Evolutionary conservation across 768 basidiomycete species (phyloP).

Genomic region (Hygrocybe coccinea): DNA sequence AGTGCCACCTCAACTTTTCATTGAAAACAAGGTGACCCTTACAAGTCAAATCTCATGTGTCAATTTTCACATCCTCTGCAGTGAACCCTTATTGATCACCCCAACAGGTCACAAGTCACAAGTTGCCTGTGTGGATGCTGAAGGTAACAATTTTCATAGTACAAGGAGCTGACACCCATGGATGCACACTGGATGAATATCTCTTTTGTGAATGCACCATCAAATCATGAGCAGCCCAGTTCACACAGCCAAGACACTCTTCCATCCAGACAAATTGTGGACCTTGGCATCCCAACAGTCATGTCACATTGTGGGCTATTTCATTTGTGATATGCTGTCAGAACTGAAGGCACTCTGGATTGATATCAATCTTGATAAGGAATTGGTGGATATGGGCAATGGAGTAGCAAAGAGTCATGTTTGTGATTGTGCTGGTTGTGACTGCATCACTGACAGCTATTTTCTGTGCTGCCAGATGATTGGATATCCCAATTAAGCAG

Average conservation of each 20-base stretch:
- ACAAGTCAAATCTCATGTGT: no score
- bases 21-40: no score
- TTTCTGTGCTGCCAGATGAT: conserved; percentile 57
- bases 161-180: no score
- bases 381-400: conserved; percentile 87
- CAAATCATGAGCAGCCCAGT: conserved; percentile 95
- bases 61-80: no score
- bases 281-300: conserved; percentile 99
- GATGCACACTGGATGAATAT: no score
- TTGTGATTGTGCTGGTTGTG: conserved; percentile 78
- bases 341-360: conserved; percentile 79
- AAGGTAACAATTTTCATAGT: no score
- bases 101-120: no score
- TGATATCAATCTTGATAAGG: conserved; percentile 85
- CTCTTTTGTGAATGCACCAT: conserved; percentile 81
- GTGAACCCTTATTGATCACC: no score
- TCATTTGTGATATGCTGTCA: conserved; percentile 98
- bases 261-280: conserved; percentile 85
- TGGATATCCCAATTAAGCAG: conserved; percentile 86
- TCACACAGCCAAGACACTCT: conserved; percentile 98
- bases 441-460: conserved; percentile 90
- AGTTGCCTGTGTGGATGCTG: no score
- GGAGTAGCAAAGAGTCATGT: conserved; percentile 97
- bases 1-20: no score
- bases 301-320: conserved; percentile 98